These are phyloP conservation scores for Colletotrichum liaoningense DNA, from an alignment of 2,329 filamentous ascomycete species.

Conservation along the genomic window DNA sequence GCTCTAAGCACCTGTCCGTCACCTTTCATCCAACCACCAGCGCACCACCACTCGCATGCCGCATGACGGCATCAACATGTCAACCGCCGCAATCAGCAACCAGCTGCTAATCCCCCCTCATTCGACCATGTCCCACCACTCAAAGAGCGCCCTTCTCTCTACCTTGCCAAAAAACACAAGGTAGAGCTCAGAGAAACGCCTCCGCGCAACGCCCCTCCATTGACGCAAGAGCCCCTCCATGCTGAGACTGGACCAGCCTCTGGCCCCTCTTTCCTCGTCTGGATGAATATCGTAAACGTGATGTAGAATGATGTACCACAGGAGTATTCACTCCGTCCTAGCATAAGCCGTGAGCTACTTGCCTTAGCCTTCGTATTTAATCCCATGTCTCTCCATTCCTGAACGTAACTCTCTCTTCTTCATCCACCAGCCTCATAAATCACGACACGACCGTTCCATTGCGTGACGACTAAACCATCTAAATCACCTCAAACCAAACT, in stretches of 20 bases:
- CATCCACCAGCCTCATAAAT: not conserved
- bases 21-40: not conserved
- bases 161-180: not conserved
- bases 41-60: not conserved
- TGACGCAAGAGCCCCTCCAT: constrained; percentile 31
- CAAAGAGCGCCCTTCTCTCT: not conserved
- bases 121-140: constrained; percentile 6
- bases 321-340: not conserved
- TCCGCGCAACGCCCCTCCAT: not conserved
- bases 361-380: constrained; percentile 18
- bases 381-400: not conserved
- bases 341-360: not conserved
- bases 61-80: constrained; percentile 36
- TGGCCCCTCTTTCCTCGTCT: not conserved
- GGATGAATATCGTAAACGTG: not conserved
- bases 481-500: not conserved
- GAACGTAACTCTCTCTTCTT: not conserved
- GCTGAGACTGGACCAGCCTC: constrained; percentile 7
- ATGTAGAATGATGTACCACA: not conserved
- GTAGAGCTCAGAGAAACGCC: not conserved
- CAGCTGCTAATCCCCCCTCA: not conserved
- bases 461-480: no score
- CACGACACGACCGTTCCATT: not conserved
- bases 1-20: not conserved
- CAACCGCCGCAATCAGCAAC: constrained; percentile 28